Conservation (phyloP, 805 yeast genomes). For the Saturnispora sanitii region DNA sequence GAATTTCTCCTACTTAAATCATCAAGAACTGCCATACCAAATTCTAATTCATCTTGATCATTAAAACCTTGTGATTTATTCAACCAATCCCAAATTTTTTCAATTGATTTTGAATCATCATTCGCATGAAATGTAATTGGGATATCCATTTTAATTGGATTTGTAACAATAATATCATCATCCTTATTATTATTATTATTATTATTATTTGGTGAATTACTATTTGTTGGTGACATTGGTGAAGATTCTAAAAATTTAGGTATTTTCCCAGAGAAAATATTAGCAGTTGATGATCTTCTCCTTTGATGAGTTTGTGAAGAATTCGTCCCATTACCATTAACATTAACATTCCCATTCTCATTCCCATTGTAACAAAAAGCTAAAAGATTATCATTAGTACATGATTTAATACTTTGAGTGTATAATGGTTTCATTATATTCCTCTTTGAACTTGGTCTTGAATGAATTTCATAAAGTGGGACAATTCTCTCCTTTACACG, state of each 20-base stretch:
- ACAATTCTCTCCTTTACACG: conserved; percentile 42
- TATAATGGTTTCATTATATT: conserved; percentile 27
- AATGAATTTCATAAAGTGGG: conserved; percentile 53
- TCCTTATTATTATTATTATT: too few relatives aligned
- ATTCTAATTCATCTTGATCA: conserved; percentile 4
- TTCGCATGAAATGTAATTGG: conserved; percentile 27
- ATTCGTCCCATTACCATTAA: background rate
- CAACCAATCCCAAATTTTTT: conserved; percentile 7
- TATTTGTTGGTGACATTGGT: too few relatives aligned
- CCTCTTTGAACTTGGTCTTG: conserved; percentile 27
- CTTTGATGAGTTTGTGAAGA: background rate
- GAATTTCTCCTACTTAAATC: conserved; percentile 6
- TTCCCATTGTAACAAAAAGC: conserved; percentile 41
- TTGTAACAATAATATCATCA: conserved; percentile 26
- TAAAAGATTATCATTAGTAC: conserved; percentile 52
- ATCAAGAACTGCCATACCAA: conserved; percentile 8
- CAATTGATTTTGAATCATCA: conserved; percentile 14
- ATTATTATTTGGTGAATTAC: too few relatives aligned
- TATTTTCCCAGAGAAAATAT: conserved; percentile 9
- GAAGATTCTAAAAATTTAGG: conserved; percentile 17
- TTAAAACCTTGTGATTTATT: conserved; percentile 1
- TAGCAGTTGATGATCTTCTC: background rate
- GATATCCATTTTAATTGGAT: conserved; percentile 30
- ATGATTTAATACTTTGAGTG: conserved; percentile 49
- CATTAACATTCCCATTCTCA: conserved; percentile 1